These are phyloP conservation scores for Annona squamosa DNA, from an alignment of 164 flowering plant genomes.

Conservation along the genomic window DNA sequence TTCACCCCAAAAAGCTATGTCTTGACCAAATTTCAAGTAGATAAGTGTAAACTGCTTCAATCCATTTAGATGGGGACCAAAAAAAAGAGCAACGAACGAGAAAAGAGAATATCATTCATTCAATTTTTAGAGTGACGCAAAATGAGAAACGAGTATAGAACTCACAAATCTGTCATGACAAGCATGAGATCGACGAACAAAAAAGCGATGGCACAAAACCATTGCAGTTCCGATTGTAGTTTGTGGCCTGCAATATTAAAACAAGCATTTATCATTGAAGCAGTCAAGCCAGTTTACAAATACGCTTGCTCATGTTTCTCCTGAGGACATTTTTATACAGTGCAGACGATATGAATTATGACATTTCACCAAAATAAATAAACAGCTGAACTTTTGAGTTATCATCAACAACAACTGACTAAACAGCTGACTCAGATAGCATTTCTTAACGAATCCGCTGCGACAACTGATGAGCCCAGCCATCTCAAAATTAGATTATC, in stretches of 20 bases:
- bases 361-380: no score
- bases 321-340: neutral
- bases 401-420: no score
- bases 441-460: no score
- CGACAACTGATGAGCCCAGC: no score
- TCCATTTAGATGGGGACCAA: neutral
- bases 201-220: conserved; percentile 96
- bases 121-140: neutral
- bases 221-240: conserved; percentile 91
- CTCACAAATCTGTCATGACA: conserved; percentile 95
- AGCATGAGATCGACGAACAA: conserved; percentile 89
- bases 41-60: neutral
- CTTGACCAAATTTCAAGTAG: no score
- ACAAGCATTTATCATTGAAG: conserved; percentile 3
- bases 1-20: no score
- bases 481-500: no score
- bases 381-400: no score
- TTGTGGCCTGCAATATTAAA: conserved; percentile 69
- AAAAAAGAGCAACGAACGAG: neutral
- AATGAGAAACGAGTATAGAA: conserved; percentile 7
- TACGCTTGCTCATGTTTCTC: neutral
- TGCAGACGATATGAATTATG: no score
- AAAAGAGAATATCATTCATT: neutral
- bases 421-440: no score
- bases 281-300: neutral